Evolutionary conservation across 192 early-diverging fungal species (phyloP).

Genomic region (Dissophora globulifera): DNA sequence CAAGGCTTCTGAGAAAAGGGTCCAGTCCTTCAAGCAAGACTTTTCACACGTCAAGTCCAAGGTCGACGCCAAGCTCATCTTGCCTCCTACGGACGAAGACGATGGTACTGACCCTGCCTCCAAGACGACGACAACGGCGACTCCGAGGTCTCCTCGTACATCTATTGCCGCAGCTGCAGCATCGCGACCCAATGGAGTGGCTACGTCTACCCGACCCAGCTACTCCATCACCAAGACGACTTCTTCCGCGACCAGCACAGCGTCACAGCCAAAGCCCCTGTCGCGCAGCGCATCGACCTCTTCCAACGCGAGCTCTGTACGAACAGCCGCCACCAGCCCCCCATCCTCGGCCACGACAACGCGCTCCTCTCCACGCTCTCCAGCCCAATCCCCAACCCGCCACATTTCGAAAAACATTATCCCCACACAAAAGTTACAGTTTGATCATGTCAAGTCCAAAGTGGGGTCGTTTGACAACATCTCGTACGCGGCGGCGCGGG

Average conservation of each 20-base stretch:
- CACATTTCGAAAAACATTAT: constrained; percentile 46
- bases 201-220: neutral
- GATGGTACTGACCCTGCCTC: neutral
- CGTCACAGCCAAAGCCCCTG: neutral
- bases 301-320: neutral
- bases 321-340: constrained; percentile 2
- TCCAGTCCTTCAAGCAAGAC: constrained; percentile 47
- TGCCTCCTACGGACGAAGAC: neutral
- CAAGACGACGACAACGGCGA: neutral
- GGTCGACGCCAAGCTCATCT: constrained; percentile 32
- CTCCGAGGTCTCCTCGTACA: neutral
- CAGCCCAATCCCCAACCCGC: constrained; percentile 18
- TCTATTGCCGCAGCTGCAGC: neutral
- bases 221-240: neutral
- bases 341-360: constrained; percentile 15
- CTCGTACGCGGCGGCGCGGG: constrained; percentile 14
- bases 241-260: neutral
- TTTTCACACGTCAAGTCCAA: constrained; percentile 50
- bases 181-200: neutral
- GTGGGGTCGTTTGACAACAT: constrained; percentile 58
- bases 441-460: constrained; percentile 45
- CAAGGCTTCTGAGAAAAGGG: constrained; percentile 50
- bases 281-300: constrained; percentile 1
- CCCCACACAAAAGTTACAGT: constrained; percentile 32
- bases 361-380: constrained; percentile 17